Percentiles rank a stretch among this genome's conserved stretches.
Evolutionary conservation across 2,329 filamentous ascomycete species (phyloP).

Genomic region (Aspergillus persii): DNA sequence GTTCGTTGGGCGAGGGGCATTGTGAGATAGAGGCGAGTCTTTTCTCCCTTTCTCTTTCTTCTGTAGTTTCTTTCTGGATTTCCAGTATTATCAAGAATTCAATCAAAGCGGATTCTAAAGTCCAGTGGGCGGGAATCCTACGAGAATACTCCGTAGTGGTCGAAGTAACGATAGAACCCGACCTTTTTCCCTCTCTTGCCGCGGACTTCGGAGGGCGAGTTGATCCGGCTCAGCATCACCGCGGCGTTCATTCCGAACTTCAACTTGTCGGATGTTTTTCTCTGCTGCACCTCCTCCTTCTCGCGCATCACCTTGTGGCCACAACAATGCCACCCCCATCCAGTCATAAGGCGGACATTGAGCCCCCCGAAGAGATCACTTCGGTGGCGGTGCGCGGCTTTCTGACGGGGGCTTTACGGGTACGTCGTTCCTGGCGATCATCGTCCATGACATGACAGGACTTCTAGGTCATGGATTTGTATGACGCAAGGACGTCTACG

Average conservation of each 20-base stretch:
- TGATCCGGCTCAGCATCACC: background rate
- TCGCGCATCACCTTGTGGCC: background rate
- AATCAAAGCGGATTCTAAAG: too few species aligned
- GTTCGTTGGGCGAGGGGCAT: slow-evolving; percentile 60
- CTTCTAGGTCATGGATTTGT: background rate
- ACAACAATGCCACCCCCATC: slow-evolving; percentile 43
- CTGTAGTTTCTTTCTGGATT: background rate
- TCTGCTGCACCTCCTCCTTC: background rate
- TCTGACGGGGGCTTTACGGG: slow-evolving; percentile 43
- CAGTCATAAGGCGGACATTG: slow-evolving; percentile 37
- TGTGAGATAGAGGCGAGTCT: background rate
- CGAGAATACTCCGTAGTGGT: too few species aligned
- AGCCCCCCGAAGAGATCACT: slow-evolving; percentile 43
- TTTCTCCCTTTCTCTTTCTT: background rate
- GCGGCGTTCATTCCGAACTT: too few species aligned
- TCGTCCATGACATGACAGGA: background rate
- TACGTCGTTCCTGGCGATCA: slow-evolving; percentile 24
- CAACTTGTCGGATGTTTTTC: too few species aligned
- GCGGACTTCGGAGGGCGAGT: background rate
- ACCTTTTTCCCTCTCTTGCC: background rate
- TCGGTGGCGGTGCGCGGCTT: slow-evolving; percentile 43
- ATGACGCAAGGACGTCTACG: too few species aligned
- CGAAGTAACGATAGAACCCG: too few species aligned
- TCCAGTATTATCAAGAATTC: background rate
- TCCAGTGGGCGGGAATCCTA: too few species aligned